Conservation (phyloP, 2,329 filamentous ascomycete species). For the Claviceps pusilla region DNA sequence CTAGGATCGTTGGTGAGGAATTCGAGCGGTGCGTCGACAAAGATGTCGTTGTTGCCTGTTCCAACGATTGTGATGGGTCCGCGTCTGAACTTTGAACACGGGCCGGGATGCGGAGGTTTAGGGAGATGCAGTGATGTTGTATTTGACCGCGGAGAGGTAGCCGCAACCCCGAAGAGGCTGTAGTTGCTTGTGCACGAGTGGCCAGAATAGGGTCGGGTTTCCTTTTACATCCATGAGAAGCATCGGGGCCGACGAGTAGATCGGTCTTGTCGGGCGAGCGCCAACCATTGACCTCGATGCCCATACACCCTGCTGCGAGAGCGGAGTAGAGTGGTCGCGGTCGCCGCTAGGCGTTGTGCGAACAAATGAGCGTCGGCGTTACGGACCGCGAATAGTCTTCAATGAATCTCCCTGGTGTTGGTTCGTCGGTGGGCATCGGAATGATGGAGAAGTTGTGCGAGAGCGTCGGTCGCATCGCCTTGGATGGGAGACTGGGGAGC, state of each 20-base stretch:
- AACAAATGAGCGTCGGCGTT: conserved; percentile 41
- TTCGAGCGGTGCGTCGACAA: conserved; percentile 50
- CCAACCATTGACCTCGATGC: conserved; percentile 57
- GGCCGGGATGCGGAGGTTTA: conserved; percentile 10
- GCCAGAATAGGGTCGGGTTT: conserved; percentile 34
- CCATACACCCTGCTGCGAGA: conserved; percentile 40
- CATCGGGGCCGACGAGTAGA: conserved; percentile 49
- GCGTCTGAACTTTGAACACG: conserved; percentile 8
- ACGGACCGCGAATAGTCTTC: conserved; percentile 1
- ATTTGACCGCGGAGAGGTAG: conserved; percentile 38
- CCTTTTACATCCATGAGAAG: conserved; percentile 26
- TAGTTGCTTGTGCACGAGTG: conserved; percentile 22
- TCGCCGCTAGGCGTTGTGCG: conserved; percentile 56
- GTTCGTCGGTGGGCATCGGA: background rate
- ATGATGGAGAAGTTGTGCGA: conserved; percentile 6
- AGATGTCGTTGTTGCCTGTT: conserved; percentile 50
- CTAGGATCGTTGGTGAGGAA: conserved; percentile 12
- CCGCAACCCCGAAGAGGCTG: conserved; percentile 41
- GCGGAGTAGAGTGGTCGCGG: conserved; percentile 48
- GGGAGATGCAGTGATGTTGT: conserved; percentile 23
- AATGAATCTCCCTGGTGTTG: conserved; percentile 1
- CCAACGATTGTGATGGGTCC: conserved; percentile 53
- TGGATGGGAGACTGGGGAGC: background rate
- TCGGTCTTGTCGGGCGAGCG: conserved; percentile 26
- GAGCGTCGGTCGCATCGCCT: conserved; percentile 2